Conservation (phyloP, 352 stramenopile genomes). For the Aphanomyces astaci region DNA sequence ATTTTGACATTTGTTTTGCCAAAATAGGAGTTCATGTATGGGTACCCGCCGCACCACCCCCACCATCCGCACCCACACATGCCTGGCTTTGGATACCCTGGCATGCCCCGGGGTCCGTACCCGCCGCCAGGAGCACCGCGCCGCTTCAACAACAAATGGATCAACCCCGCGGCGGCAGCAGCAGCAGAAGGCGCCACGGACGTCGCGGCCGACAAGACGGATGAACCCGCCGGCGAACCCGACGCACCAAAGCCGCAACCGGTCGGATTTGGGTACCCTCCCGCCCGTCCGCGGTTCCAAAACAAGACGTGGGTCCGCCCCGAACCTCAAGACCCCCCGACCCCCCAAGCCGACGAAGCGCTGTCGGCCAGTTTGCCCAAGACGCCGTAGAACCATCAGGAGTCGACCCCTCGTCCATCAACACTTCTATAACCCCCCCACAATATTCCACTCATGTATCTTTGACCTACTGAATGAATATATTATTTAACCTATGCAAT, state of each 20-base stretch:
- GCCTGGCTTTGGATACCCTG: slow-evolving; percentile 9
- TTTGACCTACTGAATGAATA: too few species aligned
- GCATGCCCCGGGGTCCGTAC: slow-evolving; percentile 14
- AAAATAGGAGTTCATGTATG: slow-evolving; percentile 22
- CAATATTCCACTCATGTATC: too few species aligned
- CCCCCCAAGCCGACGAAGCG: slow-evolving; percentile 37
- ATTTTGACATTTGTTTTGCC: too few species aligned
- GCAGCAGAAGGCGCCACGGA: slow-evolving; percentile 40
- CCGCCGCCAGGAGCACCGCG: slow-evolving; percentile 26
- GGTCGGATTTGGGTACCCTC: slow-evolving; percentile 37
- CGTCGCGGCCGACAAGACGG: neutral
- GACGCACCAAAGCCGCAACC: slow-evolving; percentile 30
- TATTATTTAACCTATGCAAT: too few species aligned
- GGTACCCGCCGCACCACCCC: slow-evolving; percentile 1
- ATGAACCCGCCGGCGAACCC: neutral
- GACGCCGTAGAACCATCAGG: slow-evolving; percentile 32
- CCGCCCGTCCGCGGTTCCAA: slow-evolving; percentile 75
- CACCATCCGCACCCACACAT: slow-evolving; percentile 3
- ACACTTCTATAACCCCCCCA: slow-evolving; percentile 1
- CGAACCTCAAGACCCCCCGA: slow-evolving; percentile 39
- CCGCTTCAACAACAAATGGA: slow-evolving; percentile 77
- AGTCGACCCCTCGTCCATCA: neutral
- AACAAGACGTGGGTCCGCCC: slow-evolving; percentile 84
- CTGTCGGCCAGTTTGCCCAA: slow-evolving; percentile 64
- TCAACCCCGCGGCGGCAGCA: slow-evolving; percentile 42